Percentiles rank a stretch among this genome's conserved stretches.
Evolutionary conservation across 148 eudicot genomes (phyloP).

Genomic region (Rhododendron vialii): DNA sequence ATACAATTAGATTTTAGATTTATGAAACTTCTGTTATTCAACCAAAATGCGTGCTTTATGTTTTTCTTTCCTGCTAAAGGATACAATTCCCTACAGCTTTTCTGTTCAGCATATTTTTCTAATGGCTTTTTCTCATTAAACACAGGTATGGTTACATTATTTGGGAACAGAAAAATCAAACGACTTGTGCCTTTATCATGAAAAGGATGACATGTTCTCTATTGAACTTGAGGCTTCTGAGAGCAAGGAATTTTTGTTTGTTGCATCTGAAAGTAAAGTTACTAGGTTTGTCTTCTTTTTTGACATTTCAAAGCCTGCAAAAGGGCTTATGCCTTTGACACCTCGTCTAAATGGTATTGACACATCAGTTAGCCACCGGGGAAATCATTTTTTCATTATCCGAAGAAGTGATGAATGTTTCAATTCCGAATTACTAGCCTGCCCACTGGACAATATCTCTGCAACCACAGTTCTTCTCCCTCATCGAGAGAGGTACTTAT

Average conservation of each 20-base stretch:
- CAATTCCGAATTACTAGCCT: slow-evolving; percentile 87
- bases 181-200: slow-evolving; percentile 77
- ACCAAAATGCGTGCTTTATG: background rate
- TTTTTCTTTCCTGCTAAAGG: background rate
- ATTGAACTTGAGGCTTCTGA: slow-evolving; percentile 65
- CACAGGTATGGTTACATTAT: slow-evolving; percentile 82
- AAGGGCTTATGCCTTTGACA: slow-evolving; percentile 63
- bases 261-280: slow-evolving; percentile 74
- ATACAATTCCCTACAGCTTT: background rate
- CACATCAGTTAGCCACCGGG: slow-evolving; percentile 79
- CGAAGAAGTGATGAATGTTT: slow-evolving; percentile 77
- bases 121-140: background rate
- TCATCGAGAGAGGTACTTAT: slow-evolving; percentile 69
- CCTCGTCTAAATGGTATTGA: slow-evolving; percentile 74
- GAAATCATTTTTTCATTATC: slow-evolving; percentile 69
- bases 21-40: background rate
- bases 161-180: slow-evolving; percentile 64
- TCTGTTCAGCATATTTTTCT: background rate
- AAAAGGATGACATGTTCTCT: slow-evolving; percentile 81
- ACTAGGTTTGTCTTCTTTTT: slow-evolving; percentile 70
- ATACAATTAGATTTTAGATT: background rate
- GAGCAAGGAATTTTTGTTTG: slow-evolving; percentile 77
- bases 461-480: slow-evolving; percentile 57
- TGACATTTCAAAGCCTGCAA: slow-evolving; percentile 52
- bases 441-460: slow-evolving; percentile 69